Conservation (phyloP, 495 filamentous ascomycete genomes). For the Tuber brumale region DNA sequence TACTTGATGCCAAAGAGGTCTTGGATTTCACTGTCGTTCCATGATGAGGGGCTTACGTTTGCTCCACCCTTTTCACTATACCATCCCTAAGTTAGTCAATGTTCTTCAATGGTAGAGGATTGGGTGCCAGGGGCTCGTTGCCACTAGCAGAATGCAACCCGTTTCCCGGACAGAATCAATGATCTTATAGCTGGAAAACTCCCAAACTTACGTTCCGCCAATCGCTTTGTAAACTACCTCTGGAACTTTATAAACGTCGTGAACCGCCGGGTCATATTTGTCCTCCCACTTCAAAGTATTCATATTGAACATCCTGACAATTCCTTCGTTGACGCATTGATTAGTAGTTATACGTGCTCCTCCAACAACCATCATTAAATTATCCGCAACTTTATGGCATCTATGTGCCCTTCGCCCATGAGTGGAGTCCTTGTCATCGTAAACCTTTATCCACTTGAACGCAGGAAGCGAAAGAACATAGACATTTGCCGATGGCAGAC, state of each 20-base stretch:
- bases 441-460: constrained; percentile 66
- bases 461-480: constrained; percentile 69
- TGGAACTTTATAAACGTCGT: constrained; percentile 58
- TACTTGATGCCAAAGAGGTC: constrained; percentile 55
- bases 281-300: constrained; percentile 53
- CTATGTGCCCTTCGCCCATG: constrained; percentile 58
- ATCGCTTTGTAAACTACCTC: constrained; percentile 52
- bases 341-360: constrained; percentile 43
- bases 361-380: constrained; percentile 68
- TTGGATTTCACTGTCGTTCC: constrained; percentile 49
- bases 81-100: not conserved
- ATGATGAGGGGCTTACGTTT: constrained; percentile 47
- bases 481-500: constrained; percentile 48
- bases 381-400: constrained; percentile 62
- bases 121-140: not conserved
- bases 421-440: constrained; percentile 43
- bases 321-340: constrained; percentile 51
- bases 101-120: not conserved
- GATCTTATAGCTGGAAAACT: not conserved
- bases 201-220: constrained; percentile 52
- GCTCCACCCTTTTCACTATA: constrained; percentile 53
- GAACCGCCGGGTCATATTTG: constrained; percentile 55
- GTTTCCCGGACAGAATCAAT: not conserved
- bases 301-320: constrained; percentile 60
- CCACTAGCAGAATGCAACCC: not conserved